phyloP scores from a whole-genome alignment of 177 flowering plant species.

The Vitis hybrid region DNA sequence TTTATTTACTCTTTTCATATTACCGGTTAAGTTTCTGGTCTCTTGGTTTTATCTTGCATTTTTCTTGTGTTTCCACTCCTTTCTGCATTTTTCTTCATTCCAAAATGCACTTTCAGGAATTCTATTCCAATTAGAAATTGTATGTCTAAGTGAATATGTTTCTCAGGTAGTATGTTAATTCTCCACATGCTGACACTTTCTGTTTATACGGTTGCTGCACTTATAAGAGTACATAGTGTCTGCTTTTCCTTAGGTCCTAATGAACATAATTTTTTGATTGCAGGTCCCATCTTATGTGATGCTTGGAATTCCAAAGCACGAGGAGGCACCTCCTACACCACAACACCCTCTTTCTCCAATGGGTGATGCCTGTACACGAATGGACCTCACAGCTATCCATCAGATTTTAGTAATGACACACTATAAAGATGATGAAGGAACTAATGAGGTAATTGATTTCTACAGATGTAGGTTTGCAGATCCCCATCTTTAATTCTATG shows the following conservation, averaged over 20 bases:
- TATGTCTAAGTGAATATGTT: no score
- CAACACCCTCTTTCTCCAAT: slow-evolving; percentile 83
- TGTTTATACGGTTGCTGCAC: no score
- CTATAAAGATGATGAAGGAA: slow-evolving; percentile 96
- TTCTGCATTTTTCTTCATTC: no score
- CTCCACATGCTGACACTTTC: no score
- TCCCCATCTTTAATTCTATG: neutral
- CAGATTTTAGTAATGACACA: slow-evolving; percentile 78
- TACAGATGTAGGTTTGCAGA: neutral
- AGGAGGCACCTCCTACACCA: slow-evolving; percentile 77
- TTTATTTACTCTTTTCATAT: no score
- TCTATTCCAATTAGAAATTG: no score
- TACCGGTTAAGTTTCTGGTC: no score
- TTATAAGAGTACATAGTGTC: neutral
- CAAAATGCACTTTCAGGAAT: no score
- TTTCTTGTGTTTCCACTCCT: no score
- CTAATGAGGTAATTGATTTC: slow-evolving; percentile 75
- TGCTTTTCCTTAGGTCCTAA: neutral
- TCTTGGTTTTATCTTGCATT: no score
- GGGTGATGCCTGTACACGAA: slow-evolving; percentile 94
- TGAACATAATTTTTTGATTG: slow-evolving; percentile 10
- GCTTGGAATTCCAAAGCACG: slow-evolving; percentile 85
- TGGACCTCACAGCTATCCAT: slow-evolving; percentile 98
- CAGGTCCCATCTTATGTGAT: slow-evolving; percentile 88
- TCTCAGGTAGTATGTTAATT: no score